Conservation (phyloP, 306 rosid genomes). For the Cucumis sativus region DNA sequence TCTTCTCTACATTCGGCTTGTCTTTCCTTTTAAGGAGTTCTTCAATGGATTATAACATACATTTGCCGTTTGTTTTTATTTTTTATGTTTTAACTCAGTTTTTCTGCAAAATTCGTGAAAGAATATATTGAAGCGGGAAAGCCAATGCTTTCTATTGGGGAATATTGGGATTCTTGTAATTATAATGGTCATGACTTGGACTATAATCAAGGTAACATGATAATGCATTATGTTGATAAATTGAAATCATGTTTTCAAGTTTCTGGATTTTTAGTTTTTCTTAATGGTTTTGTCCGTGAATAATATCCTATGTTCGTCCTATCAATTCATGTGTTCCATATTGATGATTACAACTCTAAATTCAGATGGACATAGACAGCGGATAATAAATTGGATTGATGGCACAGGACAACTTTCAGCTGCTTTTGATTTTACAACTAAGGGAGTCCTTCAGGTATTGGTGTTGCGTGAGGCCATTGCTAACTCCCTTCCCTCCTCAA, state of each 20-base stretch:
- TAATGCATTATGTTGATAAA: neutral
- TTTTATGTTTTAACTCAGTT: conserved; percentile 24
- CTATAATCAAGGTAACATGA: conserved; percentile 65
- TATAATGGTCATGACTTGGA: conserved; percentile 53
- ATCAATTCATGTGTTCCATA: neutral
- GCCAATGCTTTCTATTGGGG: conserved; percentile 77
- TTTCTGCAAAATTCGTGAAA: conserved; percentile 67
- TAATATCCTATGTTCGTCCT: neutral
- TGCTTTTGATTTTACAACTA: conserved; percentile 95
- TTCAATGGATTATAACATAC: neutral
- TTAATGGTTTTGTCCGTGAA: neutral
- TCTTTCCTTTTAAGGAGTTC: neutral
- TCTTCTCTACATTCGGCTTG: neutral
- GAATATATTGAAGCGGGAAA: conserved; percentile 80
- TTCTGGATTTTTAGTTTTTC: neutral
- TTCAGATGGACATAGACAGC: conserved; percentile 82
- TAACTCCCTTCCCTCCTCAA: neutral
- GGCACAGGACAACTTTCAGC: conserved; percentile 71
- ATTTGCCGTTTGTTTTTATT: neutral
- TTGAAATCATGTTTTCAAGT: neutral
- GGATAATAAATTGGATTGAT: conserved; percentile 72
- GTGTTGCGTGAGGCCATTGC: neutral
- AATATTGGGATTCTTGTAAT: conserved; percentile 85
- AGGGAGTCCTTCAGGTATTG: conserved; percentile 86
- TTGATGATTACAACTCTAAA: neutral